These are phyloP conservation scores for Quercus phellos DNA, from an alignment of 331 rosid genomes.

Conservation along the genomic window DNA sequence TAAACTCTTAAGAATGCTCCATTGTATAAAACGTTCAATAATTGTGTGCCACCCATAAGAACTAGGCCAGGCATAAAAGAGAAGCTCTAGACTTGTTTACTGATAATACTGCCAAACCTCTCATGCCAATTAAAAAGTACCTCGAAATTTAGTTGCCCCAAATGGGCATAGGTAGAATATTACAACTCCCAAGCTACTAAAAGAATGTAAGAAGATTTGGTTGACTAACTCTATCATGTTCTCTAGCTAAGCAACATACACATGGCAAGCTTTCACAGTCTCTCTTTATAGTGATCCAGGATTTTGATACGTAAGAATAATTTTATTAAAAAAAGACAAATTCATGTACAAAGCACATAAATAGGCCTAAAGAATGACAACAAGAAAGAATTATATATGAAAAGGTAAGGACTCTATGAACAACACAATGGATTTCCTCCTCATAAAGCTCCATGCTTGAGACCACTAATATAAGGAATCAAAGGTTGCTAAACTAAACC, in stretches of 20 bases:
- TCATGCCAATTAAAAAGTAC: not conserved
- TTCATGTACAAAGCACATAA: too few species aligned
- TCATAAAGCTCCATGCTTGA: too few species aligned
- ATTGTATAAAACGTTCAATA: not conserved
- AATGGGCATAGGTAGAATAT: not conserved
- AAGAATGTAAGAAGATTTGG: not conserved
- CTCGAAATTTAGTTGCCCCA: not conserved
- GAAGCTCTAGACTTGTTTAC: not conserved
- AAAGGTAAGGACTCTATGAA: too few species aligned
- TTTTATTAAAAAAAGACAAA: too few species aligned
- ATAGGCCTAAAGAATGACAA: too few species aligned
- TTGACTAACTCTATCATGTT: not conserved
- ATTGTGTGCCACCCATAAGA: not conserved
- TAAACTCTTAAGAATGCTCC: not conserved
- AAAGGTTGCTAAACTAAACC: too few species aligned
- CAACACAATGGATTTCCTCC: too few species aligned
- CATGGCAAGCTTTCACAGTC: not conserved
- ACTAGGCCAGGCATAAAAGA: not conserved
- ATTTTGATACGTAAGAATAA: too few species aligned
- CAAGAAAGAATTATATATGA: too few species aligned
- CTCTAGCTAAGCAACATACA: not conserved
- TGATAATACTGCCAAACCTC: not conserved
- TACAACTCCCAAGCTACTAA: not conserved
- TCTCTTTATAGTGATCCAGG: not conserved
- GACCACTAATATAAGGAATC: too few species aligned